Conservation (phyloP, 1,139 yeast genomes). For the Suhomyces ambrosiae region DNA sequence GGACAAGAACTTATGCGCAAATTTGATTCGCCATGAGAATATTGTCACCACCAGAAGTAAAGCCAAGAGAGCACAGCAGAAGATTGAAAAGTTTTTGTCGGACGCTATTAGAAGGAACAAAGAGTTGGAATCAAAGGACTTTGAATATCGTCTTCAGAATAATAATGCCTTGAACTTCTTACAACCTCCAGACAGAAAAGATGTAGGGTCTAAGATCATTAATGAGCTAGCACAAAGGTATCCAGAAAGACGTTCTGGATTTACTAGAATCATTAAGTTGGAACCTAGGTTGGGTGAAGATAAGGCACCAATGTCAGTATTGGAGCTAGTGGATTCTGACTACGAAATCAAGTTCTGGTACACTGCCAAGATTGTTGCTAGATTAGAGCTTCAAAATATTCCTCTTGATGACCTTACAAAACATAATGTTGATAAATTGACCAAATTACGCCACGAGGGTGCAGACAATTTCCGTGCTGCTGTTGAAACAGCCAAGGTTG, state of each 20-base stretch:
- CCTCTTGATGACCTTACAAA: constrained; percentile 63
- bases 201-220: constrained; percentile 59
- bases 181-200: constrained; percentile 43
- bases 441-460: constrained; percentile 51
- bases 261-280: constrained; percentile 78
- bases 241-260: constrained; percentile 69
- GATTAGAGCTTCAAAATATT: constrained; percentile 67
- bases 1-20: constrained; percentile 50
- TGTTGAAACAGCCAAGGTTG: constrained; percentile 64
- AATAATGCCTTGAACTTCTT: constrained; percentile 36
- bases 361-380: constrained; percentile 78
- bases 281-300: constrained; percentile 87
- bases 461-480: constrained; percentile 56
- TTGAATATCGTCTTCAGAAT: constrained; percentile 24
- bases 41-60: constrained; percentile 49
- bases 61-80: constrained; percentile 51
- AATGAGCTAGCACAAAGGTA: constrained; percentile 68
- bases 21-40: constrained; percentile 48
- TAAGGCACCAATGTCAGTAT: constrained; percentile 85
- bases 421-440: constrained; percentile 57
- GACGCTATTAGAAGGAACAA: constrained; percentile 27
- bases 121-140: constrained; percentile 19
- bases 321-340: constrained; percentile 80
- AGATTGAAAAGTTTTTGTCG: constrained; percentile 44
- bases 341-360: constrained; percentile 78